These are phyloP conservation scores for Hypoxylon rubiginosum DNA, from an alignment of 2,329 filamentous ascomycete genomes.

Conservation along the genomic window DNA sequence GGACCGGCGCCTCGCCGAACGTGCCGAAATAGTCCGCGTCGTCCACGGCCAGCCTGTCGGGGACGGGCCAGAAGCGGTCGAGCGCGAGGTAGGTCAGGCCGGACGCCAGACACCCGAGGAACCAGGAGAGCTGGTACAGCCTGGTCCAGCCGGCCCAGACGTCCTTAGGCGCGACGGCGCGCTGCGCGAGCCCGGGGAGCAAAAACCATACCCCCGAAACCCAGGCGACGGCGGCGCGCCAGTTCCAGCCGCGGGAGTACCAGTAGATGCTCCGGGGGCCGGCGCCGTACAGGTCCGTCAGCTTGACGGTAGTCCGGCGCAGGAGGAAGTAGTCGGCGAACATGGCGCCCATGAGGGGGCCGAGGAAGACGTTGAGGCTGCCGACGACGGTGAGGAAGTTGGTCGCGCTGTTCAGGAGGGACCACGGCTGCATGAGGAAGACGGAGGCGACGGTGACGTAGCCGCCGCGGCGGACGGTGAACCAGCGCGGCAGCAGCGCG, in stretches of 20 bases:
- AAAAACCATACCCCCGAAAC: conserved; percentile 40
- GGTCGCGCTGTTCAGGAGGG: conserved; percentile 45
- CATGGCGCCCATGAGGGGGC: conserved; percentile 53
- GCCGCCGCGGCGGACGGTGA: conserved; percentile 46
- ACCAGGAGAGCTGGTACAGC: conserved; percentile 49
- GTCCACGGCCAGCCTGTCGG: conserved; percentile 39
- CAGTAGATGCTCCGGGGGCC: conserved; percentile 21
- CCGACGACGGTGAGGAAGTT: conserved; percentile 49
- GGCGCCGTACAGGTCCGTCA: conserved; percentile 50
- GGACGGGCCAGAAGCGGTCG: conserved; percentile 41
- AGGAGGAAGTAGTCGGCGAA: conserved; percentile 53
- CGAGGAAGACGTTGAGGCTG: conserved; percentile 56
- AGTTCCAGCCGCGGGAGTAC: conserved; percentile 29
- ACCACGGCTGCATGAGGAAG: conserved; percentile 48
- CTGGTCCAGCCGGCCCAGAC: conserved; percentile 47
- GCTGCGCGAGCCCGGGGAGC: conserved; percentile 44
- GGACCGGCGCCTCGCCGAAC: conserved; percentile 34
- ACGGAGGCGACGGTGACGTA: conserved; percentile 45
- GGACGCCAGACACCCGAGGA: conserved; percentile 42
- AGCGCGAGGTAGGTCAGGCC: conserved; percentile 39
- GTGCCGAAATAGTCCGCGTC: conserved; percentile 49
- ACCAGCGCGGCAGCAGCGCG: conserved; percentile 43
- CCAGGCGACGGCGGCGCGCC: conserved; percentile 17
- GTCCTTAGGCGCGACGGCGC: conserved; percentile 32
- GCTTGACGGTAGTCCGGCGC: conserved; percentile 51